Evolutionary conservation across 2,329 filamentous ascomycete species (phyloP), one percentile per base, ranked within the genome.

Genomic region (Periconia sp.): DNA sequence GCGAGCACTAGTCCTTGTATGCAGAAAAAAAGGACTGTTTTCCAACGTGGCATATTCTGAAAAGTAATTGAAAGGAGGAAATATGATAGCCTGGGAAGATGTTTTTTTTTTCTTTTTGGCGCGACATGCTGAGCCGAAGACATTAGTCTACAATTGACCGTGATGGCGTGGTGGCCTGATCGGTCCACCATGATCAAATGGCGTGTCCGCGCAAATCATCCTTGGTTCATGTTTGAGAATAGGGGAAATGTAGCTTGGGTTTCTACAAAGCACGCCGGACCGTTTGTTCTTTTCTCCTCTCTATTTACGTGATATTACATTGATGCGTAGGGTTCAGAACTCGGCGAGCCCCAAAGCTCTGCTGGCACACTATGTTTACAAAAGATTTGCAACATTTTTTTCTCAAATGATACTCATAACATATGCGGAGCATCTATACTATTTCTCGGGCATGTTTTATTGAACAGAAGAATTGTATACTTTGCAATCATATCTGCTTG

Each of bases 1-100:
- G 57, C 55, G 10, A 56, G 31, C 13, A 54, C 13, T n/a, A 54
- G 15, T 17, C 48, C 50, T 49, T 55, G 59, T 1, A 61, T 6
- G 10, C 51, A 46, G 49, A 59, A 40, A 49, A 57, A 59, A 44
- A 56, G 10, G 3, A 42, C 37, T 23, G 47, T 51, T 45, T 45
- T 49, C 33, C 37, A 15, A 10, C 50, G 41, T 19, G 50, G 31
- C 50, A 54, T 56, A 18, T 37, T 37, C 10, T 37, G 5, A 5
- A 37, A 11, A 37, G 31, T 45, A 1, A 20, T 6, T 42, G 15
- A n/a, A 19, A 31, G 17, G n/a, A 40, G 13, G n/a, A 15, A 23
- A 10, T 15, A 23, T 37, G 20, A 47, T 20, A 15, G n/a, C 18
- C 20, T 2, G 30, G 3, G 30, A 40, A 14, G 31, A 47, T 18